Evolutionary conservation across 129 eudicot species (phyloP).

Genomic region (Flaveria robusta): DNA sequence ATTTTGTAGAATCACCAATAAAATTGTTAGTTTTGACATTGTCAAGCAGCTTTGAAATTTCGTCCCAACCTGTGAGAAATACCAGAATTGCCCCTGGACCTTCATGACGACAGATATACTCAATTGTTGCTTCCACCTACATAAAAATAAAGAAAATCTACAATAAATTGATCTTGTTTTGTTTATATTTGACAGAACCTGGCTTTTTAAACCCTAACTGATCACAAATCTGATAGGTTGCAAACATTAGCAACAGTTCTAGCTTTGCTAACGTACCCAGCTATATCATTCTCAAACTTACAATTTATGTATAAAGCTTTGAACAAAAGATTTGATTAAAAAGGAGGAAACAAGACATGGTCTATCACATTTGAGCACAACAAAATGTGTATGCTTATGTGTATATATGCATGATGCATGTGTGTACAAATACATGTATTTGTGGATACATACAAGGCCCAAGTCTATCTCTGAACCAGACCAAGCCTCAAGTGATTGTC

Average conservation of each 20-base stretch:
- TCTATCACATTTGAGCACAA: background rate
- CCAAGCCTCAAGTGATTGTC: constrained; percentile 96
- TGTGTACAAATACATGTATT: background rate
- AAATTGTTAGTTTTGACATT: constrained; percentile 58
- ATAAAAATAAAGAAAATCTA: constrained; percentile 1
- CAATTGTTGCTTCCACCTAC: constrained; percentile 90
- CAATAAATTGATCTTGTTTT: background rate
- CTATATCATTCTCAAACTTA: background rate
- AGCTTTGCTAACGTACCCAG: background rate
- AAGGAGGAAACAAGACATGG: background rate
- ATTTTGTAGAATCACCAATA: constrained; percentile 60
- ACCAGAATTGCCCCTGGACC: constrained; percentile 95
- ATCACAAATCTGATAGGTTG: background rate
- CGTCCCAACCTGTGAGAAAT: constrained; percentile 99
- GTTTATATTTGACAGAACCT: background rate
- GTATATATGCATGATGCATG: background rate
- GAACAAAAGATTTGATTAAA: background rate
- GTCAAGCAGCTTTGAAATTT: constrained; percentile 85
- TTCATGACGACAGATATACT: constrained; percentile 79
- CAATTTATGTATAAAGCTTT: constrained; percentile 1
- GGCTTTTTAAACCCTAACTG: background rate
- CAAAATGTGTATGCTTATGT: background rate
- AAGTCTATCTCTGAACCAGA: constrained; percentile 74
- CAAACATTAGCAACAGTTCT: background rate
- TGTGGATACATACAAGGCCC: constrained; percentile 69